Conservation (phyloP, 2,329 filamentous ascomycete genomes). For the Aureobasidium mangrovei region DNA sequence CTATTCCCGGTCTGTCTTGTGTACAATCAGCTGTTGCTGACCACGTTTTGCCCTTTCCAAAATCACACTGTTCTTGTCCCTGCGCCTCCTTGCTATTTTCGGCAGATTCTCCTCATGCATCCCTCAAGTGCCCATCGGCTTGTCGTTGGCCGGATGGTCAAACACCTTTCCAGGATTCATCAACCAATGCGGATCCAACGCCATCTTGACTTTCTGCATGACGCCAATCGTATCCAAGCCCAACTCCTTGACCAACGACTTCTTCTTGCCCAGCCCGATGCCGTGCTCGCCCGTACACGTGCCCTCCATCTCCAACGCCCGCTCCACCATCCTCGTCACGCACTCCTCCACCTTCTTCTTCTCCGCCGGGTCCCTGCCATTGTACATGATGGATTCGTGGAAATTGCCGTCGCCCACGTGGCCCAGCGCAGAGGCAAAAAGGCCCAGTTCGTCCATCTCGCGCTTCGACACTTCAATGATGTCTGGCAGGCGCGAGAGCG, state of each 20-base stretch:
- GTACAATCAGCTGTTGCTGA: no score
- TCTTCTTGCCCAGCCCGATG: conserved; percentile 79
- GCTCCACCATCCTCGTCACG: conserved; percentile 81
- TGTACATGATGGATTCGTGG: conserved; percentile 86
- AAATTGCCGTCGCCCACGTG: conserved; percentile 95
- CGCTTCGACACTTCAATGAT: conserved; percentile 76
- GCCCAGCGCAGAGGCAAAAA: conserved; percentile 81
- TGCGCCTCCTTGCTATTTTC: no score
- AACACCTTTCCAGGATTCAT: conserved; percentile 93
- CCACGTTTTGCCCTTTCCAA: no score
- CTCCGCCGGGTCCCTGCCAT: conserved; percentile 60
- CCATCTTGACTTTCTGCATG: conserved; percentile 76
- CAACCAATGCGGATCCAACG: conserved; percentile 77
- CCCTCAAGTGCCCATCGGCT: not conserved
- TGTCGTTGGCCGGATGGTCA: conserved; percentile 36
- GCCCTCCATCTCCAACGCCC: conserved; percentile 89
- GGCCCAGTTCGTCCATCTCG: conserved; percentile 74
- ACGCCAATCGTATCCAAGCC: conserved; percentile 71
- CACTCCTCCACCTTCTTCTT: conserved; percentile 67
- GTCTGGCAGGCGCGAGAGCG: conserved; percentile 52
- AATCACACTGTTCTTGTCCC: no score
- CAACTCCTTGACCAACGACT: conserved; percentile 67
- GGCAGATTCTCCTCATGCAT: not conserved
- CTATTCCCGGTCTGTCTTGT: no score
- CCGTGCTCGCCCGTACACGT: conserved; percentile 87